Conservation (phyloP, 73 alveolate species). For the Paramecium octaurelia region DNA sequence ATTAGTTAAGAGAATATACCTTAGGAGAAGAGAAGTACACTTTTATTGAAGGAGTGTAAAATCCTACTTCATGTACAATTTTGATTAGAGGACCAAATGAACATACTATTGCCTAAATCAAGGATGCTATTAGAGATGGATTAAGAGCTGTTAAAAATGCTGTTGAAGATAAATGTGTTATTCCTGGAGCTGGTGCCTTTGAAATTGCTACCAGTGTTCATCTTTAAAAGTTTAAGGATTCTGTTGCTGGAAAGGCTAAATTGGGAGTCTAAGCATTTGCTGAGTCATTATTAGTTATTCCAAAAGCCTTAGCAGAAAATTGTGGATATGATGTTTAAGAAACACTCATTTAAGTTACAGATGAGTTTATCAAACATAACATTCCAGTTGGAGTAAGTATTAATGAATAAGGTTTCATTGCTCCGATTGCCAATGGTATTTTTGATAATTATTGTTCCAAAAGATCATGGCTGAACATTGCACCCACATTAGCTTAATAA, state of each 20-base stretch:
- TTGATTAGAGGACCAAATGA: constrained; percentile 99
- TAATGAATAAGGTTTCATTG: constrained; percentile 52
- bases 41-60: constrained; percentile 99
- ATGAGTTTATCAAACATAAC: constrained; percentile 72
- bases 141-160: constrained; percentile 98
- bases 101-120: constrained; percentile 96
- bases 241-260: constrained; percentile 82
- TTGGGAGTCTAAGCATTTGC: constrained; percentile 94
- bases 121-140: constrained; percentile 99
- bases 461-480: constrained; percentile 56
- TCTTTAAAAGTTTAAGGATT: constrained; percentile 66
- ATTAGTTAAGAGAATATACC: constrained; percentile 90
- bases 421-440: constrained; percentile 60
- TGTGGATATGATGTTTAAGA: constrained; percentile 94
- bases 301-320: constrained; percentile 90
- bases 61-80: constrained; percentile 99
- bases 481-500: constrained; percentile 62
- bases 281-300: constrained; percentile 89
- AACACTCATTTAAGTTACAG: constrained; percentile 75
- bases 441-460: constrained; percentile 56
- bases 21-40: constrained; percentile 99
- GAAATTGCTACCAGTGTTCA: constrained; percentile 93
- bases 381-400: constrained; percentile 89
- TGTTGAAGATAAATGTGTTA: constrained; percentile 91
- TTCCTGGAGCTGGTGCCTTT: constrained; percentile 99